These are phyloP conservation scores for Phyllosticta citriasiana DNA, from an alignment of 2,329 filamentous ascomycete genomes.

Conservation along the genomic window DNA sequence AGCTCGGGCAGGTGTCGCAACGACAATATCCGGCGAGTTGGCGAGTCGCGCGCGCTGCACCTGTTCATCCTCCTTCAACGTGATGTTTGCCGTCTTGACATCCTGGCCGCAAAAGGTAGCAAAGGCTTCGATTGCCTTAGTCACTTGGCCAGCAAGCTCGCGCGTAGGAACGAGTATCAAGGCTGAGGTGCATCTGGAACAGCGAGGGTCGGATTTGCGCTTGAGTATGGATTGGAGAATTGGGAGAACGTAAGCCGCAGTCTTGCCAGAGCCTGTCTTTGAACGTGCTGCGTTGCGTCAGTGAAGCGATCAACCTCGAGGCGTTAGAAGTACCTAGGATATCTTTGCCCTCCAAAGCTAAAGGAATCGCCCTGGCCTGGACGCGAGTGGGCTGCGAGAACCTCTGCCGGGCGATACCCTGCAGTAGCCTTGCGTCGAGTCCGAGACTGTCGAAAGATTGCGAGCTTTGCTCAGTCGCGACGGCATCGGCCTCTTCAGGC, in stretches of 20 bases:
- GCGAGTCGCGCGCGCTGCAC: slow-evolving; percentile 81
- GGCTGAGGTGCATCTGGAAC: slow-evolving; percentile 52
- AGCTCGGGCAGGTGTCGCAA: slow-evolving; percentile 82
- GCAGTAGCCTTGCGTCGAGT: slow-evolving; percentile 75
- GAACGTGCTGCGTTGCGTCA: slow-evolving; percentile 56
- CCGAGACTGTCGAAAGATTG: slow-evolving; percentile 61
- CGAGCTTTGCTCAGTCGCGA: neutral
- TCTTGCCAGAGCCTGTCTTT: slow-evolving; percentile 94
- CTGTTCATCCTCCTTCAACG: slow-evolving; percentile 78
- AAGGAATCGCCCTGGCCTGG: slow-evolving; percentile 76
- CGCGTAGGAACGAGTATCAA: slow-evolving; percentile 89
- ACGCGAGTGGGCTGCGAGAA: slow-evolving; percentile 83
- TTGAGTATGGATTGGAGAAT: slow-evolving; percentile 77
- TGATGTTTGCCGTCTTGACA: slow-evolving; percentile 73
- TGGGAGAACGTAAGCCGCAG: slow-evolving; percentile 86
- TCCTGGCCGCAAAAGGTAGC: slow-evolving; percentile 77
- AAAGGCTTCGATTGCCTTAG: slow-evolving; percentile 66
- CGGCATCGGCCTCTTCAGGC: slow-evolving; percentile 25
- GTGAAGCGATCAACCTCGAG: neutral
- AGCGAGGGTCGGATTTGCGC: slow-evolving; percentile 56
- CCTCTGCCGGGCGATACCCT: slow-evolving; percentile 74
- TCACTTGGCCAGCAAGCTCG: slow-evolving; percentile 87
- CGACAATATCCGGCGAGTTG: slow-evolving; percentile 77
- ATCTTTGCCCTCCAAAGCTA: slow-evolving; percentile 80
- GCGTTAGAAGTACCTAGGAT: slow-evolving; percentile 49